phyloP scores from a whole-genome alignment of 1,284 basidiomycete genomes.

The Moniliophthora roreri region DNA sequence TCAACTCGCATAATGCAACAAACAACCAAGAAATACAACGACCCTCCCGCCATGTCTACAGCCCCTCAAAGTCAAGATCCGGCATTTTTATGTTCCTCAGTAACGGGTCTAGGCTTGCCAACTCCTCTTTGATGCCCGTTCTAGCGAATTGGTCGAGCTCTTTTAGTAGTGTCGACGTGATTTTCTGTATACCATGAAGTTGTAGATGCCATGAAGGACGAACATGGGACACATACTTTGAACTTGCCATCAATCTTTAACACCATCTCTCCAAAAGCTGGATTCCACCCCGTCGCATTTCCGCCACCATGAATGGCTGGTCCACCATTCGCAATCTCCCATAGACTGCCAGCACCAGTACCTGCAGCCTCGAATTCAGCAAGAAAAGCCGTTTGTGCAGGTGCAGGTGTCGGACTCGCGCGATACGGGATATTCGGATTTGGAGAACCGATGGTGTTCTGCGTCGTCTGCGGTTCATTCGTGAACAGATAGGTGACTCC shows the following conservation, averaged over 20 bases:
- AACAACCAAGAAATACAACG: not conserved
- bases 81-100: conserved; percentile 51
- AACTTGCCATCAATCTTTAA: conserved; percentile 79
- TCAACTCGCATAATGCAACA: not conserved
- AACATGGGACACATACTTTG: conserved; percentile 51
- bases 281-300: conserved; percentile 56
- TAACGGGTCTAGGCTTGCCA: conserved; percentile 76
- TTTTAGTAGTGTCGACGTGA: conserved; percentile 71
- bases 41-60: conserved; percentile 26
- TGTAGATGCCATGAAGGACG: conserved; percentile 5
- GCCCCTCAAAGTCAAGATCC: conserved; percentile 48
- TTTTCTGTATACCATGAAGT: conserved; percentile 59
- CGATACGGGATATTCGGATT: conserved; percentile 18
- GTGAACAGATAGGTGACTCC: conserved; percentile 80
- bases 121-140: conserved; percentile 76
- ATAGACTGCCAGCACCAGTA: conserved; percentile 46
- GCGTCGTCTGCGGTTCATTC: conserved; percentile 19
- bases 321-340: conserved; percentile 67
- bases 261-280: conserved; percentile 67
- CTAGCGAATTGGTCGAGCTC: conserved; percentile 82
- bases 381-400: conserved; percentile 25
- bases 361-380: conserved; percentile 14
- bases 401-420: conserved; percentile 25
- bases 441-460: conserved; percentile 4
- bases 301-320: conserved; percentile 30